These are phyloP conservation scores for Aspergillus tubingensis DNA, from an alignment of 2,329 filamentous ascomycete species.

Conservation along the genomic window DNA sequence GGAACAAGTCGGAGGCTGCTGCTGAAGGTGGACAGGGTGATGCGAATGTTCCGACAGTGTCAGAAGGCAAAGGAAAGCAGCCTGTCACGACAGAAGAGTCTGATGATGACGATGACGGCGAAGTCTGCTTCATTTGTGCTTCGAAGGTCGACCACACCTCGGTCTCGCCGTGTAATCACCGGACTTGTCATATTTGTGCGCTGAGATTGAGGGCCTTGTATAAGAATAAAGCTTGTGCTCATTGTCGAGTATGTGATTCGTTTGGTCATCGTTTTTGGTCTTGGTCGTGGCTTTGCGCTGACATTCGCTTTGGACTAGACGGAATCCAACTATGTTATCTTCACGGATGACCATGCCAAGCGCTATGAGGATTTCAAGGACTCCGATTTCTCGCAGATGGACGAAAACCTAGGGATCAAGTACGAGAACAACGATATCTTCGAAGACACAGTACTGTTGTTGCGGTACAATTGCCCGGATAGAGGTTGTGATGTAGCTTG, in stretches of 20 bases:
- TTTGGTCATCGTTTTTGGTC: not conserved
- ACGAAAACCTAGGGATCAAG: constrained; percentile 85
- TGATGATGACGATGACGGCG: constrained; percentile 64
- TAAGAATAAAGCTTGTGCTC: constrained; percentile 94
- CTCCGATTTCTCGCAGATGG: constrained; percentile 72
- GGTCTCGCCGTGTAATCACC: constrained; percentile 91
- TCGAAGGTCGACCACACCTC: constrained; percentile 85
- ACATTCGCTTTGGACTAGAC: constrained; percentile 32
- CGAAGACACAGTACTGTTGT: constrained; percentile 81
- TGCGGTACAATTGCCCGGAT: constrained; percentile 95
- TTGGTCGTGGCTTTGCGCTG: constrained; percentile 6
- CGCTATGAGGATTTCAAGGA: constrained; percentile 80
- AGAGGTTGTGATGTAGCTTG: constrained; percentile 81
- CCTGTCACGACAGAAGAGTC: constrained; percentile 25
- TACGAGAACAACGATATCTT: constrained; percentile 89
- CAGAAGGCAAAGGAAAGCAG: constrained; percentile 33
- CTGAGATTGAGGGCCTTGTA: constrained; percentile 89
- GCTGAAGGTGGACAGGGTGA: constrained; percentile 34
- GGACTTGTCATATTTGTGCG: constrained; percentile 94
- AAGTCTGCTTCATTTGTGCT: constrained; percentile 97
- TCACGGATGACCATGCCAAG: constrained; percentile 82
- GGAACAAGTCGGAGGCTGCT: constrained; percentile 20
- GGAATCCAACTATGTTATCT: constrained; percentile 71
- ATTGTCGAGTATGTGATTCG: constrained; percentile 72
- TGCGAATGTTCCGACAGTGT: constrained; percentile 47